Evolutionary conservation across 2,329 filamentous ascomycete genomes (phyloP), one percentile per base, ranked within the genome.

Genomic region (Verruconis gallopava): DNA sequence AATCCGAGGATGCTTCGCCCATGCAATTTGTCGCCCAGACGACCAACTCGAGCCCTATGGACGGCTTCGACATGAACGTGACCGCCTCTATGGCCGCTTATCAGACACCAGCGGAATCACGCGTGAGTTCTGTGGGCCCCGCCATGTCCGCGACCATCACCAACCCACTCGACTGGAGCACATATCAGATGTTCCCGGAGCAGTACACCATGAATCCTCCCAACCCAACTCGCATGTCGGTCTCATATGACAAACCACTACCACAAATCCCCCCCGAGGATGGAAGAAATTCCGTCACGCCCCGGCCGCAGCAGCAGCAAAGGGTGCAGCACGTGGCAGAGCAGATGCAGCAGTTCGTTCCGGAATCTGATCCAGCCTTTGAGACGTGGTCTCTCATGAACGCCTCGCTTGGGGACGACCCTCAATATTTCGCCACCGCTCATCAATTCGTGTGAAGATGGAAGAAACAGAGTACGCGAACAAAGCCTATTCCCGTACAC

Each of bases 121-220:
- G 40, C 1, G 22, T 42, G 32, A 42, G 40, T 33, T 42, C 40
- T 18, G 40, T 42, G 4, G 40, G 40, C 21, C 40, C 40, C n/a
- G 12, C 33, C 13, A 30, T 30, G 25, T 36, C 33, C 11, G 21
- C 33, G 2, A 14, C 40, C 4, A 30, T 30, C 25, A 30, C 25
- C 6, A 30, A 30, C n/a, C 25, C 25, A 9, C 25, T 30, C 9
- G 40, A 42, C 32, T 42, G 40, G 40, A 36, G 15, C 5, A 32
- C 38, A 14, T 42, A 42, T 15, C 33, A 42, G 22, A 25, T 33
- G 30, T 30, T 33, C 11, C 40, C 30, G 11, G 22, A 35, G n/a
- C 40, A 42, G 19, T 42, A 34, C 14, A 30, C 35, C 12, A 42
- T 42, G 32, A 25, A 42, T 3, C 40, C 30, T n/a, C 21, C 13